phyloP scores from a whole-genome alignment of 2,329 filamentous ascomycete species.

The Didymella pinodella region DNA sequence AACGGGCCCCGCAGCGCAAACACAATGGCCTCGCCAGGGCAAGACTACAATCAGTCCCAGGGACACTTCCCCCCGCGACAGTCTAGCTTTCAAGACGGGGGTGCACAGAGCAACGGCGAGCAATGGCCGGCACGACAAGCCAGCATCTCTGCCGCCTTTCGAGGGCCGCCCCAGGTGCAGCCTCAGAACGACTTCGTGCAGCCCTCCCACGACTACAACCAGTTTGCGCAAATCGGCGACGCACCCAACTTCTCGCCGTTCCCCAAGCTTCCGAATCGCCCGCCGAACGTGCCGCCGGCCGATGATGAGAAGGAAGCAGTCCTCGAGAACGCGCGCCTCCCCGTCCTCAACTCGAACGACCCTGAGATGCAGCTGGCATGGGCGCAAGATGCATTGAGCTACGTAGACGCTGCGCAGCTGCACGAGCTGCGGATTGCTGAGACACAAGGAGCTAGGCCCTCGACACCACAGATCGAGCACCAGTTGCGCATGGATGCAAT shows the following conservation, averaged over 20 bases:
- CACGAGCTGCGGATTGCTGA: constrained; percentile 73
- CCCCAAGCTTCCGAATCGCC: constrained; percentile 78
- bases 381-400: constrained; percentile 90
- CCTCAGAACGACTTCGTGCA: constrained; percentile 38
- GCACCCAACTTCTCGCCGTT: constrained; percentile 89
- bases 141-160: constrained; percentile 50
- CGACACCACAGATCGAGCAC: constrained; percentile 87
- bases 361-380: constrained; percentile 96
- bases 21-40: constrained; percentile 42
- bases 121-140: constrained; percentile 45
- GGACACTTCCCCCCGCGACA: constrained; percentile 43
- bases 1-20: constrained; percentile 52
- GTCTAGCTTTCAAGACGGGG: constrained; percentile 42
- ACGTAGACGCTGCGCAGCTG: constrained; percentile 84
- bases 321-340: constrained; percentile 80
- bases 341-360: constrained; percentile 91
- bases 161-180: constrained; percentile 48
- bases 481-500: constrained; percentile 87
- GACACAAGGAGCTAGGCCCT: constrained; percentile 67
- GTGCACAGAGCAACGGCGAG: constrained; percentile 26
- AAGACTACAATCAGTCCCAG: constrained; percentile 39
- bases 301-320: constrained; percentile 94
- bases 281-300: constrained; percentile 88
- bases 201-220: constrained; percentile 50
- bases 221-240: constrained; percentile 55